Conservation (phyloP, 2,329 filamentous ascomycete species). For the Beauveria caledonica region DNA sequence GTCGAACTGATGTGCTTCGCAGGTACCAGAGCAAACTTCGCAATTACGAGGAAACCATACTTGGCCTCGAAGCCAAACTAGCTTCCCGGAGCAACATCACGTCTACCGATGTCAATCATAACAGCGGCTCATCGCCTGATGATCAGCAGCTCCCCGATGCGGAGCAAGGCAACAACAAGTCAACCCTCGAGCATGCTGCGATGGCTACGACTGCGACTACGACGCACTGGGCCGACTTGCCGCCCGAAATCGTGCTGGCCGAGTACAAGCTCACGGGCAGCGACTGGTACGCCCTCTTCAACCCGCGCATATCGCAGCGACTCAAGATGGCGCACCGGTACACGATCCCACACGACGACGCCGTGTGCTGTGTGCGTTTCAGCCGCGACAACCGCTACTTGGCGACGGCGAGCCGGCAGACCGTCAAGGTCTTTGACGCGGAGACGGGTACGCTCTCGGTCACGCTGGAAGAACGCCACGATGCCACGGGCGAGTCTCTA, state of each 20-base stretch:
- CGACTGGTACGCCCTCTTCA: slow-evolving; percentile 97
- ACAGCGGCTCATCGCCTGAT: neutral
- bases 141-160: neutral
- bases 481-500: slow-evolving; percentile 76
- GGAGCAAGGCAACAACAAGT: neutral
- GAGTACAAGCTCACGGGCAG: slow-evolving; percentile 80
- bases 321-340: slow-evolving; percentile 91
- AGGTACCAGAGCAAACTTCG: neutral
- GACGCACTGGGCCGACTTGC: slow-evolving; percentile 60
- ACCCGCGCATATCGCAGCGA: slow-evolving; percentile 77
- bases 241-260: slow-evolving; percentile 72
- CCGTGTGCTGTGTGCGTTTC: slow-evolving; percentile 96
- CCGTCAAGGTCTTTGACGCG: slow-evolving; percentile 97
- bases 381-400: slow-evolving; percentile 92
- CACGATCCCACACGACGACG: slow-evolving; percentile 85
- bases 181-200: neutral
- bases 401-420: slow-evolving; percentile 92
- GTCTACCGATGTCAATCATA: slow-evolving; percentile 23
- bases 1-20: no score
- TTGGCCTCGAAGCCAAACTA: neutral
- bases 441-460: slow-evolving; percentile 78
- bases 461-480: slow-evolving; percentile 79
- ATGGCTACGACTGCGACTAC: no score
- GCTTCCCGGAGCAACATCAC: neutral
- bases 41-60: neutral